phyloP scores from a whole-genome alignment of 139 green algal species.

The Asterochloris erici region DNA sequence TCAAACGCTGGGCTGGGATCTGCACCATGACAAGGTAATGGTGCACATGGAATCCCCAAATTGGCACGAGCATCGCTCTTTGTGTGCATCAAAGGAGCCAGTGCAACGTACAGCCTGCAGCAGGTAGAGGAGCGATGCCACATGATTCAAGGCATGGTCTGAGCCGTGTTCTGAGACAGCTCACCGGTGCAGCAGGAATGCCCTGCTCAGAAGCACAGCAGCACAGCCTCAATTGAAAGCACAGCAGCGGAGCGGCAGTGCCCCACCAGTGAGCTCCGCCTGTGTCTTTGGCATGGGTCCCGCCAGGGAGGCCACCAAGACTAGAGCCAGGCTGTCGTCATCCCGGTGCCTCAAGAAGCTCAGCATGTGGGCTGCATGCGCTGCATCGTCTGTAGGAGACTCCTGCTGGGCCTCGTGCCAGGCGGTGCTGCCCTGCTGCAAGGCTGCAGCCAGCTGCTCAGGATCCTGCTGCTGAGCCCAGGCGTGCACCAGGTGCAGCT shows the following conservation, averaged over 20 bases:
- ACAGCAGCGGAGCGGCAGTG: neutral
- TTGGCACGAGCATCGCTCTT: too few species aligned
- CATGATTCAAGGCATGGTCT: too few species aligned
- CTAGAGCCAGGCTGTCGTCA: neutral
- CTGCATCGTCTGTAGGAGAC: too few species aligned
- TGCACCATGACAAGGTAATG: neutral
- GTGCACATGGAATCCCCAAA: neutral
- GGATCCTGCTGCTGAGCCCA: neutral
- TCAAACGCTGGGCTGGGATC: neutral
- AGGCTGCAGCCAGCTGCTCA: neutral
- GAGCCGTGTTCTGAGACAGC: too few species aligned
- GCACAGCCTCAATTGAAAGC: too few species aligned
- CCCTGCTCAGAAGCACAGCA: too few species aligned
- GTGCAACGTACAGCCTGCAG: too few species aligned
- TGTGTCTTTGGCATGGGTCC: neutral
- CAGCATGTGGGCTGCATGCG: neutral
- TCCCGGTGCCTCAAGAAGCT: neutral
- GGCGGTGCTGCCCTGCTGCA: neutral
- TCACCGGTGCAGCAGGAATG: too few species aligned
- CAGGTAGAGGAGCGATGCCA: too few species aligned
- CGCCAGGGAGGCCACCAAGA: slow-evolving; percentile 5
- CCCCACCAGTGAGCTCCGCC: neutral
- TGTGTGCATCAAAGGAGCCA: too few species aligned
- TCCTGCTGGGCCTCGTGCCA: too few species aligned
- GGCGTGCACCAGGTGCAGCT: neutral